Conservation (phyloP, 2,329 filamentous ascomycete species). For the Alternaria conjuncta region DNA sequence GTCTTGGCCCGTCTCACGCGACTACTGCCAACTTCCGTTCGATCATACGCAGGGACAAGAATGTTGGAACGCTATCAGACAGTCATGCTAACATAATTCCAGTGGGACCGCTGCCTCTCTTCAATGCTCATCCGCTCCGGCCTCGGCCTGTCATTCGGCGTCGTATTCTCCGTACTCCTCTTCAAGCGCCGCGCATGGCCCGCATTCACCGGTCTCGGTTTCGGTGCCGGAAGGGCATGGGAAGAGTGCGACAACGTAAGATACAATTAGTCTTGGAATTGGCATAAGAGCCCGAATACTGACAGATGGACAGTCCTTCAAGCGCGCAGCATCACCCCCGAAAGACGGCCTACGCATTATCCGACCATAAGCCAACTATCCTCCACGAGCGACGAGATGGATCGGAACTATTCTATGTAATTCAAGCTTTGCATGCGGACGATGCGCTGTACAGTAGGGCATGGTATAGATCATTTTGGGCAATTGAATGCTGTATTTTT, state of each 20-base stretch:
- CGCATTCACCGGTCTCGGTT: conserved; percentile 91
- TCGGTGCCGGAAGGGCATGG: conserved; percentile 94
- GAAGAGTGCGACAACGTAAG: conserved; percentile 88
- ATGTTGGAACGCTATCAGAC: neutral
- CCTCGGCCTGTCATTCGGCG: conserved; percentile 93
- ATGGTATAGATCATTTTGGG: conserved; percentile 37
- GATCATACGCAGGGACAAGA: conserved; percentile 3
- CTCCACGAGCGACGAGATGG: conserved; percentile 4
- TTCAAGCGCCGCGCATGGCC: conserved; percentile 99
- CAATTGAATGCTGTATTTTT: conserved; percentile 39
- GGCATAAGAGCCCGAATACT: neutral
- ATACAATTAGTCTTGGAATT: conserved; percentile 28
- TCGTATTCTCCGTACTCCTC: conserved; percentile 96
- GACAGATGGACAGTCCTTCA: conserved; percentile 55
- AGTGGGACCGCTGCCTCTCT: conserved; percentile 99
- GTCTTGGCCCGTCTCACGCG: conserved; percentile 13
- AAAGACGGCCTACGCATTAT: conserved; percentile 58
- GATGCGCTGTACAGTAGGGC: conserved; percentile 46
- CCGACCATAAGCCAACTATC: conserved; percentile 46
- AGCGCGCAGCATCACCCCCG: conserved; percentile 56
- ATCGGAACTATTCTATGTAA: conserved; percentile 19
- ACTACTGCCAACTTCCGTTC: conserved; percentile 1
- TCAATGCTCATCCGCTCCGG: conserved; percentile 96
- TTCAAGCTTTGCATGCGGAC: conserved; percentile 26
- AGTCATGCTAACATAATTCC: conserved; percentile 29